Evolutionary conservation across 768 basidiomycete species (phyloP).

Genomic region (Suillus sp.): DNA sequence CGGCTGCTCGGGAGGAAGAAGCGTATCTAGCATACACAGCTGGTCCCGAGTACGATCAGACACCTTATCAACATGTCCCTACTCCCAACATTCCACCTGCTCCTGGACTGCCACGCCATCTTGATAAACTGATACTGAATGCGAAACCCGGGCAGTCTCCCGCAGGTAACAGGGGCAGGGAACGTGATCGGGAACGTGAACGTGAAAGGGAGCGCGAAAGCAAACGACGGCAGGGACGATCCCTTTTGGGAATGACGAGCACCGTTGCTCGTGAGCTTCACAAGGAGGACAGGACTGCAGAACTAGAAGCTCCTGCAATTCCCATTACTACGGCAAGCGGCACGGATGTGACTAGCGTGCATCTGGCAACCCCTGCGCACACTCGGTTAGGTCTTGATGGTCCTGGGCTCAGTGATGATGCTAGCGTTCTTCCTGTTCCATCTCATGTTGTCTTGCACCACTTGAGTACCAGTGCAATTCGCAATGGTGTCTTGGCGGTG

Average conservation of each 20-base stretch:
- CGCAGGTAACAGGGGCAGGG: constrained; percentile 32
- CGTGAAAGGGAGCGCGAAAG: constrained; percentile 35
- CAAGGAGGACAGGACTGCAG: constrained; percentile 26
- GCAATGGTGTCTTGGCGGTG: constrained; percentile 90
- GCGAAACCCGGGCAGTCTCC: constrained; percentile 37
- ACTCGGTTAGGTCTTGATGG: constrained; percentile 40
- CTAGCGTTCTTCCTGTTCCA: constrained; percentile 88
- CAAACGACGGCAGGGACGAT: constrained; percentile 34
- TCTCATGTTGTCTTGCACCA: constrained; percentile 94
- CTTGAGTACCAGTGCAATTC: constrained; percentile 92
- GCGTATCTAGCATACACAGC: constrained; percentile 52
- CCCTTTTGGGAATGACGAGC: constrained; percentile 38
- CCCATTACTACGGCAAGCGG: constrained; percentile 43
- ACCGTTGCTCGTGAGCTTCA: constrained; percentile 32
- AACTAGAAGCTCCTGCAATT: constrained; percentile 28
- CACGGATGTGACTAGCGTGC: constrained; percentile 36
- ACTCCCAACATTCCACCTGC: constrained; percentile 86
- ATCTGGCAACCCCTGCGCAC: constrained; percentile 27
- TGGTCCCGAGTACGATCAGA: constrained; percentile 35
- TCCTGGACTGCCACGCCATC: constrained; percentile 82
- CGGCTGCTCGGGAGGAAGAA: constrained; percentile 86
- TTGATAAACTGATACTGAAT: constrained; percentile 95
- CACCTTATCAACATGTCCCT: constrained; percentile 47
- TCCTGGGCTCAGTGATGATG: constrained; percentile 74
- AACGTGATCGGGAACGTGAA: constrained; percentile 34